Evolutionary conservation across 192 early-diverging fungal genomes (phyloP).

Genomic region (Linnemannia schmuckeri): DNA sequence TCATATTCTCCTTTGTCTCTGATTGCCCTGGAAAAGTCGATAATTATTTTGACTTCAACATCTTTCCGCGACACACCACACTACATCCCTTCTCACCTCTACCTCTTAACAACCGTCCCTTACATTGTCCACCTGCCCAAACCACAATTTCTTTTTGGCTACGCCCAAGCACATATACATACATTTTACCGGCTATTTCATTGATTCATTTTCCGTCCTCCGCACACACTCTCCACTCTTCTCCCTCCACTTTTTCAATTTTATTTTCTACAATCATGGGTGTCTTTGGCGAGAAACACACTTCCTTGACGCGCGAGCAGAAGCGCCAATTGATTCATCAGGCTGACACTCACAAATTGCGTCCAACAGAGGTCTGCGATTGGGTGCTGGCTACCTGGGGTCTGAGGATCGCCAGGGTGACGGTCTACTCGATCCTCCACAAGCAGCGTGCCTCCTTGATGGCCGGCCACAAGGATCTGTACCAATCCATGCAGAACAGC

Average conservation of each 20-base stretch:
- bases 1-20: not conserved
- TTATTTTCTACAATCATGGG: slow-evolving; percentile 22
- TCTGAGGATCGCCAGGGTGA: slow-evolving; percentile 50
- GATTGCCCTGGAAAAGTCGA: slow-evolving; percentile 15
- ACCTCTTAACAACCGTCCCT: not conserved
- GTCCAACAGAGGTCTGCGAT: slow-evolving; percentile 53
- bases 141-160: not conserved
- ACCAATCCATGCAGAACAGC: slow-evolving; percentile 35
- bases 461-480: slow-evolving; percentile 48
- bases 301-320: slow-evolving; percentile 50
- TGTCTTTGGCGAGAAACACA: slow-evolving; percentile 55
- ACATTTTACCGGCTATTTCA: not conserved
- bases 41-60: slow-evolving; percentile 41
- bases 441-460: slow-evolving; percentile 55
- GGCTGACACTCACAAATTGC: slow-evolving; percentile 52
- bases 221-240: not conserved
- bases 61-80: slow-evolving; percentile 1
- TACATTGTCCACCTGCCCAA: not conserved
- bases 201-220: not conserved
- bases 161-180: not conserved
- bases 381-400: slow-evolving; percentile 54
- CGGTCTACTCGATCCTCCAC: slow-evolving; percentile 53
- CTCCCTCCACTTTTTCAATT: not conserved
- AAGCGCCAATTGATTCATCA: slow-evolving; percentile 54
- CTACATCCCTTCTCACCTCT: not conserved